Evolutionary conservation across 768 basidiomycete genomes (phyloP).

Genomic region (Rubroboletus pulcherrimus): DNA sequence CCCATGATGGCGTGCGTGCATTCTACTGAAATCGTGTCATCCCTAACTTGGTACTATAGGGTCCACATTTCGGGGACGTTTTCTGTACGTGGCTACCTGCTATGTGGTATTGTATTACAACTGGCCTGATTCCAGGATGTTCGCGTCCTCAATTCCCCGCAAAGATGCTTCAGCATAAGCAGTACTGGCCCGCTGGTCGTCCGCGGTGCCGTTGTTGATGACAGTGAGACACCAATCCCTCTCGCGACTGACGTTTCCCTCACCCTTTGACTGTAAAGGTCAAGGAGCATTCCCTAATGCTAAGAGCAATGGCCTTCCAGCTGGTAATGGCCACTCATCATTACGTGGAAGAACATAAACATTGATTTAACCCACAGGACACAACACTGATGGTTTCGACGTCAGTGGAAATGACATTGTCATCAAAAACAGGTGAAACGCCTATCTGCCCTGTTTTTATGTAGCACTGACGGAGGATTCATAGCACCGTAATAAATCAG

Average conservation of each 20-base stretch:
- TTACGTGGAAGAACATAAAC: not conserved
- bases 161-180: slow-evolving; percentile 29
- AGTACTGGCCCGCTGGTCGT: slow-evolving; percentile 37
- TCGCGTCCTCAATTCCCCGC: slow-evolving; percentile 40
- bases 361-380: slow-evolving; percentile 25
- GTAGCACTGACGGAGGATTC: not conserved
- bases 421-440: slow-evolving; percentile 28
- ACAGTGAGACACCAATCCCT: slow-evolving; percentile 40
- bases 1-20: slow-evolving; percentile 41
- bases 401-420: slow-evolving; percentile 33
- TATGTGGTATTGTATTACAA: not conserved
- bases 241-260: not conserved
- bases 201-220: slow-evolving; percentile 47
- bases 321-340: slow-evolving; percentile 32
- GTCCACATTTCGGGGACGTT: slow-evolving; percentile 40
- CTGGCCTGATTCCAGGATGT: slow-evolving; percentile 24
- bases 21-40: not conserved
- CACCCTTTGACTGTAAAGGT: slow-evolving; percentile 32
- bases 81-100: slow-evolving; percentile 22
- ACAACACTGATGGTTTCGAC: slow-evolving; percentile 53
- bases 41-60: slow-evolving; percentile 18
- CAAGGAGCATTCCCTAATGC: slow-evolving; percentile 50
- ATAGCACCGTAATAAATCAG: slow-evolving; percentile 27
- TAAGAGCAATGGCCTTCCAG: slow-evolving; percentile 44
- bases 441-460: not conserved